Conservation (phyloP, 768 basidiomycete genomes). For the Royoungia palumana region DNA sequence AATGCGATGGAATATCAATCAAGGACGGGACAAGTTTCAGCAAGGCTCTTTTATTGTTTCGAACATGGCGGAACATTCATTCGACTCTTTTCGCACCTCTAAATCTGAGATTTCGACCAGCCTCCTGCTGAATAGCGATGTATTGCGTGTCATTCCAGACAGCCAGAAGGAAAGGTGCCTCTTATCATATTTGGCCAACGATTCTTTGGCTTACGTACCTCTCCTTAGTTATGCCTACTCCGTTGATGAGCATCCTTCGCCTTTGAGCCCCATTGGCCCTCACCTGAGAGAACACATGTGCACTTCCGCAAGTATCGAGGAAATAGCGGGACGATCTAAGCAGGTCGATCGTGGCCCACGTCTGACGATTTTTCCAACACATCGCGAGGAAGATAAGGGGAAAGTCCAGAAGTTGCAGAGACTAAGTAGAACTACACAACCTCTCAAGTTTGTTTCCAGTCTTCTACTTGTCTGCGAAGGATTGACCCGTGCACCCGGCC, state of each 20-base stretch:
- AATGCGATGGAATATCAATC: slow-evolving; percentile 23
- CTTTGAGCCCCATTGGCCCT: slow-evolving; percentile 20
- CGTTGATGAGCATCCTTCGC: slow-evolving; percentile 1
- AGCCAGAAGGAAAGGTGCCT: slow-evolving; percentile 3
- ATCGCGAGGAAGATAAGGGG: background rate
- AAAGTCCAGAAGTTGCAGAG: background rate
- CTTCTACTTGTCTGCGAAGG: background rate
- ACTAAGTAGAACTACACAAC: background rate
- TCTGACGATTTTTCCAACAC: background rate
- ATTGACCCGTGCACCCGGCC: slow-evolving; percentile 7
- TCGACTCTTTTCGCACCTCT: background rate
- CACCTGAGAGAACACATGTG: slow-evolving; percentile 16
- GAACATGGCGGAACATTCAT: background rate
- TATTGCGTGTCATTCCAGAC: slow-evolving; percentile 18
- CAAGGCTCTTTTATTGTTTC: slow-evolving; percentile 23
- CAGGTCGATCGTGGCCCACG: background rate
- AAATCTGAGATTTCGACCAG: background rate
- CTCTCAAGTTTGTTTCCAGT: slow-evolving; percentile 8
- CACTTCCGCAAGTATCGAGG: background rate
- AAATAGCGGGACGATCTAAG: background rate
- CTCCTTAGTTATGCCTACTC: slow-evolving; percentile 1
- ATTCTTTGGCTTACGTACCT: background rate
- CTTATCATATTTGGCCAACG: background rate
- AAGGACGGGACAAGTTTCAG: slow-evolving; percentile 4
- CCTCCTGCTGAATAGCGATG: slow-evolving; percentile 12